A percentile compares a stretch with the other conserved stretches of the same genome.
Conservation (phyloP, 352 stramenopile species). For the Pythium guiyangense region DNA sequence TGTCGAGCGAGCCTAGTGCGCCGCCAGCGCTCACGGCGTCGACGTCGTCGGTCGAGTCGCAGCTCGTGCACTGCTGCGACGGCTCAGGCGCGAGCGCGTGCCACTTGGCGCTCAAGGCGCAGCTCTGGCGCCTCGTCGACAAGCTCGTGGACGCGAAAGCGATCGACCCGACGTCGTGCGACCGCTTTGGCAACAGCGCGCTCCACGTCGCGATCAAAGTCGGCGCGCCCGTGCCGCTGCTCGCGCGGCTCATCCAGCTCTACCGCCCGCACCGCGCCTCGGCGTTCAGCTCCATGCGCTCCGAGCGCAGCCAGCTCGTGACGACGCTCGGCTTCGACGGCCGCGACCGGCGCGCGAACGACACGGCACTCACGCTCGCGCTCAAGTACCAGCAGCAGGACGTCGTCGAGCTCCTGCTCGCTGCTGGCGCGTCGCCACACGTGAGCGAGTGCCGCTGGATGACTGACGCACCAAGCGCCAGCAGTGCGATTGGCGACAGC, state of each 20-base stretch:
- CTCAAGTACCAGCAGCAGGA: slow-evolving; percentile 51
- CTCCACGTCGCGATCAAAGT: slow-evolving; percentile 69
- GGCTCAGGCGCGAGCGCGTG: slow-evolving; percentile 42
- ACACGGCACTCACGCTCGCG: slow-evolving; percentile 57
- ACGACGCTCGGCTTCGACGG: slow-evolving; percentile 24
- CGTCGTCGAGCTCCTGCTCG: slow-evolving; percentile 39
- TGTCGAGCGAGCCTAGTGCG: slow-evolving; percentile 1
- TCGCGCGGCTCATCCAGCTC: slow-evolving; percentile 42
- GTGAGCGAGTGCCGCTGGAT: slow-evolving; percentile 20
- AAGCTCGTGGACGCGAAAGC: slow-evolving; percentile 36
- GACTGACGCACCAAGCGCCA: neutral
- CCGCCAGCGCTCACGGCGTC: neutral
- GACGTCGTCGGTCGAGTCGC: slow-evolving; percentile 17
- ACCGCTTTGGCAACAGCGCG: slow-evolving; percentile 42
- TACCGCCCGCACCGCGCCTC: slow-evolving; percentile 22
- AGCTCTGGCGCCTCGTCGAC: slow-evolving; percentile 62
- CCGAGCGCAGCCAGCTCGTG: slow-evolving; percentile 15
- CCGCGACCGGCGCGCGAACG: slow-evolving; percentile 33
- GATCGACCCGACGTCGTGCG: slow-evolving; percentile 38
- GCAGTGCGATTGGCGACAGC: slow-evolving; percentile 14
- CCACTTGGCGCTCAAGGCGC: slow-evolving; percentile 52
- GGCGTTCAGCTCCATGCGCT: slow-evolving; percentile 14
- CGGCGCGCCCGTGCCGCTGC: slow-evolving; percentile 32
- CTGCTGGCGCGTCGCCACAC: slow-evolving; percentile 28
- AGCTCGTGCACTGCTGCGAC: slow-evolving; percentile 42